phyloP scores from a whole-genome alignment of 306 rosid species.

The Quercus berberidifolia region DNA sequence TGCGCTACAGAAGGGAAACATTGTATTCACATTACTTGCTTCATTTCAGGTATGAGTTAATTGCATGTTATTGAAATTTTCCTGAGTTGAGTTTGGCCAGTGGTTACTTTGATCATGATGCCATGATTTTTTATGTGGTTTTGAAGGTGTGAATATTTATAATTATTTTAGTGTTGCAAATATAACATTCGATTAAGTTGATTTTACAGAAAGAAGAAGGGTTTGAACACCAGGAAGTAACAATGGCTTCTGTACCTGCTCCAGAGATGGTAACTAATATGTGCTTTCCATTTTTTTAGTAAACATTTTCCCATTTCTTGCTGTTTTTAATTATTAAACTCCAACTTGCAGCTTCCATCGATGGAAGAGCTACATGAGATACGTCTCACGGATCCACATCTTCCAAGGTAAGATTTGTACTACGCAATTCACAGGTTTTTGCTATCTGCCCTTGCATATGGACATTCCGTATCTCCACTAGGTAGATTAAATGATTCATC shows the following conservation, averaged over 20 bases:
- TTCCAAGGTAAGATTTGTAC: conserved; percentile 32
- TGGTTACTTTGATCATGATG: too few relatives aligned
- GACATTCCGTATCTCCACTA: neutral
- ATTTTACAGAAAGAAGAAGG: conserved; percentile 72
- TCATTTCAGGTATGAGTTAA: too few relatives aligned
- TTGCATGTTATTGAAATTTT: too few relatives aligned
- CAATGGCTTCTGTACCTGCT: conserved; percentile 34
- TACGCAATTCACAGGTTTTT: neutral
- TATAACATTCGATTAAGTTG: conserved; percentile 21
- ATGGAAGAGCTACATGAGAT: conserved; percentile 81
- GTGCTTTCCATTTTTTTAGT: neutral
- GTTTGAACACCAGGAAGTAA: conserved; percentile 65
- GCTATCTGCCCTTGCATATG: neutral
- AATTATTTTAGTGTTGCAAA: neutral
- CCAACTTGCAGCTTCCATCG: conserved; percentile 60
- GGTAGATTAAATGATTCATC: neutral
- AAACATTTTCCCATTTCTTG: neutral
- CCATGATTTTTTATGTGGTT: neutral
- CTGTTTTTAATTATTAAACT: conserved; percentile 1
- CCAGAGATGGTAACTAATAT: conserved; percentile 36
- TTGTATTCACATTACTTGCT: neutral
- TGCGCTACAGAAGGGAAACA: conserved; percentile 80
- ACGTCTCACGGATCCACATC: conserved; percentile 74
- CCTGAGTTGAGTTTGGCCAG: too few relatives aligned
- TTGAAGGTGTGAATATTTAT: neutral